phyloP scores from a whole-genome alignment of 2,329 filamentous ascomycete species.

The Fusarium fracticaudum region DNA sequence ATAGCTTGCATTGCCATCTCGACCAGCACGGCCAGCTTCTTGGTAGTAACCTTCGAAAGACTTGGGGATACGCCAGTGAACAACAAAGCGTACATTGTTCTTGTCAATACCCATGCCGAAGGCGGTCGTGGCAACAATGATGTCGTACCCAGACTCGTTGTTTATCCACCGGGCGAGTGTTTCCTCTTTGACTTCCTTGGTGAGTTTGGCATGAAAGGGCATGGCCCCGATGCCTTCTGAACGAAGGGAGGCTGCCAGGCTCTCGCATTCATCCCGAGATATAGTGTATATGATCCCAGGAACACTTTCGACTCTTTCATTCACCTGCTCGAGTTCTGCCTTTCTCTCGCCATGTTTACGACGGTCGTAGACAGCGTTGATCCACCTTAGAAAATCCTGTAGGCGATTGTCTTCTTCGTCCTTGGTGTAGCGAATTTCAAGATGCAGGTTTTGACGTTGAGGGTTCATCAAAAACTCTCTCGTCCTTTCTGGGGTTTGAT shows the following conservation, averaged over 20 bases:
- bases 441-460: slow-evolving; percentile 85
- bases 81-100: slow-evolving; percentile 90
- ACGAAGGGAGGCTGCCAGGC: slow-evolving; percentile 71
- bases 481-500: slow-evolving; percentile 65
- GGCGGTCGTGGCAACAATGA: slow-evolving; percentile 94
- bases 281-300: slow-evolving; percentile 84
- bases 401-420: slow-evolving; percentile 79
- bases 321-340: slow-evolving; percentile 63
- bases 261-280: slow-evolving; percentile 78
- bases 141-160: slow-evolving; percentile 80
- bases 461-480: slow-evolving; percentile 86
- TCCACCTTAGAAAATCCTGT: slow-evolving; percentile 78
- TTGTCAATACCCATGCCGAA: slow-evolving; percentile 99
- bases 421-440: slow-evolving; percentile 85
- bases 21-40: slow-evolving; percentile 89
- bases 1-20: slow-evolving; percentile 86
- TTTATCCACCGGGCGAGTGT: slow-evolving; percentile 77
- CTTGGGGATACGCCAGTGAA: slow-evolving; percentile 93
- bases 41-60: slow-evolving; percentile 97
- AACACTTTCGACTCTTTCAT: slow-evolving; percentile 70
- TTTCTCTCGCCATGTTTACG: slow-evolving; percentile 68
- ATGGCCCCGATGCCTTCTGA: slow-evolving; percentile 77
- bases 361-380: slow-evolving; percentile 76
- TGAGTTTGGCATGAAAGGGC: slow-evolving; percentile 76
- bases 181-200: slow-evolving; percentile 74